Base-by-base conservation (phyloP, 805 yeast genomes). In the Metschnikowia santaceciliae region DNA sequence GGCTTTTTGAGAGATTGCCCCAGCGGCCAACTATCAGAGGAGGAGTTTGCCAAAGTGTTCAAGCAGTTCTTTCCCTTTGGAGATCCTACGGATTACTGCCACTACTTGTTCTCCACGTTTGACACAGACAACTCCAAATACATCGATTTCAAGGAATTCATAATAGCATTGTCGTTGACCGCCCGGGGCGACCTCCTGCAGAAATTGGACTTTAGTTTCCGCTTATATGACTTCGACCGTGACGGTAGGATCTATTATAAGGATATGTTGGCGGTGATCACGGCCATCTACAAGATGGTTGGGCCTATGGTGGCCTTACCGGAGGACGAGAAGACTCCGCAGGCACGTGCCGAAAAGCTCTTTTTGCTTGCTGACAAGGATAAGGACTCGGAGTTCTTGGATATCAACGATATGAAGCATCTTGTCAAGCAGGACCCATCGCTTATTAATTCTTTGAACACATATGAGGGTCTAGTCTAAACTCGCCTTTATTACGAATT, bases 41-140 rank as follows among this genome's bases (percentile, higher is more conserved):
- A 86, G 44, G 98, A 94, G 63, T 90, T 94, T 67, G 83, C 86
- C 58, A 89, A 88, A 67, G 91, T 94, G 17, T 95, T 91, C 72
- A 89, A 89, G 66, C 98, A 94, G 64, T 94, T 92, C 68, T 94
- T 94, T 76, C 99, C 99, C 17, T 94, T 94, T 74, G 99, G 99
- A 0, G 96, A 92, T 62, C 97, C 99, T 1, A 81, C 87, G 3
- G 92, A 90, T 52, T 94, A 90, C 70, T 89, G 97, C 50, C 88
- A 83, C 51, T 87, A 85, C 59, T 85, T 95, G 14, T 94, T 94
- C 70, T 82, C 84, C 48, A 96, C 90, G 3, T 91, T 94, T 68
- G 98, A 94, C 66, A 78, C 80, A 39, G 94, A 90, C 64, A 76
- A 81, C 60, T 80, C 81, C 52, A 96, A 95, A 20, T 78, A 81